Conservation (phyloP, 208 protist genomes). For the Naegleria fowleri region DNA sequence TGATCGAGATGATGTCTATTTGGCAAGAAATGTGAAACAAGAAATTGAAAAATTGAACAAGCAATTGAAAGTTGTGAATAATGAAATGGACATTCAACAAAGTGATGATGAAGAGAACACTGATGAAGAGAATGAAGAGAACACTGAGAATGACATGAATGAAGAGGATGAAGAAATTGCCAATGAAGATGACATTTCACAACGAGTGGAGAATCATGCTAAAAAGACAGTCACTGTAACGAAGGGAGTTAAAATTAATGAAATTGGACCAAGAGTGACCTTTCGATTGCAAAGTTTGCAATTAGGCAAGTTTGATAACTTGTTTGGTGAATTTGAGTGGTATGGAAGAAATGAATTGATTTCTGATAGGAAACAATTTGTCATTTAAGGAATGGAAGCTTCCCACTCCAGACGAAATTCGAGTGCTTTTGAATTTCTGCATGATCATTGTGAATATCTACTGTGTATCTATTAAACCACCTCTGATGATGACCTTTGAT, state of each 20-base stretch:
- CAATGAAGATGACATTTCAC: not conserved
- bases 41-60: not conserved
- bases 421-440: no score
- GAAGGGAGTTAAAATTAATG: constrained; percentile 65
- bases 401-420: no score
- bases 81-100: not conserved
- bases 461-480: no score
- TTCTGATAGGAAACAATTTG: not conserved
- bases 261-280: constrained; percentile 83
- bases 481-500: no score
- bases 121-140: not conserved
- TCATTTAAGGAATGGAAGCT: not conserved
- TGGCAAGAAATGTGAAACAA: not conserved
- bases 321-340: constrained; percentile 86
- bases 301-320: constrained; percentile 76
- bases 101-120: not conserved
- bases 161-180: not conserved
- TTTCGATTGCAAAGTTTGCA: constrained; percentile 70
- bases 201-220: not conserved
- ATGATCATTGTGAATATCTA: no score
- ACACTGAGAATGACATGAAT: no score
- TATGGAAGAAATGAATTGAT: constrained; percentile 68
- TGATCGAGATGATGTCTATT: not conserved
- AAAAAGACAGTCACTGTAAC: not conserved
- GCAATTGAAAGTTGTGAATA: not conserved